A percentile compares a stretch with the other conserved stretches of the same genome.
These are phyloP conservation scores for Immersiella caudata DNA, from an alignment of 495 filamentous ascomycete genomes.

Conservation along the genomic window DNA sequence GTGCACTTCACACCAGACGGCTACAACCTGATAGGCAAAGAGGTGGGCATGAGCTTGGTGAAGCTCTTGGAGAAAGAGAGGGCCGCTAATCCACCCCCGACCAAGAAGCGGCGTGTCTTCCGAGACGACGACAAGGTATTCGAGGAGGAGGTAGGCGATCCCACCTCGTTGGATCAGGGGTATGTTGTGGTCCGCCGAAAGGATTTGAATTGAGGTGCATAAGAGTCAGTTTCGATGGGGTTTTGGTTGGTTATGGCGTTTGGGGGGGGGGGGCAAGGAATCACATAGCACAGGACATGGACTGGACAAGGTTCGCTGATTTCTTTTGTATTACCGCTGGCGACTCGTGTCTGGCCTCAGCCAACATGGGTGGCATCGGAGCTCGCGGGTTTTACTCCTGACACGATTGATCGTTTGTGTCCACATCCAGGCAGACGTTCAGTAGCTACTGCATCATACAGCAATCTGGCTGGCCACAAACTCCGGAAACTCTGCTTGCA, in stretches of 20 bases:
- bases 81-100: slow-evolving; percentile 28
- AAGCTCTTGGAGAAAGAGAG: slow-evolving; percentile 44
- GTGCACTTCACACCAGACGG: slow-evolving; percentile 62
- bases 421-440: neutral
- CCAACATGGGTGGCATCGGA: neutral
- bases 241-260: slow-evolving; percentile 13
- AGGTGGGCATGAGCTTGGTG: slow-evolving; percentile 52
- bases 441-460: slow-evolving; percentile 16
- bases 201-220: slow-evolving; percentile 42
- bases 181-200: slow-evolving; percentile 50
- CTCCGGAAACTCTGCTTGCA: slow-evolving; percentile 70
- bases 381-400: neutral
- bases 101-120: slow-evolving; percentile 36
- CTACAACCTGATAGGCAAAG: slow-evolving; percentile 61
- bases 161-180: slow-evolving; percentile 43
- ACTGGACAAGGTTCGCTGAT: neutral
- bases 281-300: slow-evolving; percentile 6
- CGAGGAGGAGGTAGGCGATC: slow-evolving; percentile 48
- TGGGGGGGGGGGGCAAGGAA: neutral
- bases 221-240: neutral
- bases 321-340: neutral
- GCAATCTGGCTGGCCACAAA: slow-evolving; percentile 35
- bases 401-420: too few relatives aligned
- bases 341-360: neutral
- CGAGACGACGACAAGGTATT: slow-evolving; percentile 42